These are phyloP conservation scores for Sporothrix pseudoabietina DNA, from an alignment of 2,329 filamentous ascomycete genomes.

Conservation along the genomic window DNA sequence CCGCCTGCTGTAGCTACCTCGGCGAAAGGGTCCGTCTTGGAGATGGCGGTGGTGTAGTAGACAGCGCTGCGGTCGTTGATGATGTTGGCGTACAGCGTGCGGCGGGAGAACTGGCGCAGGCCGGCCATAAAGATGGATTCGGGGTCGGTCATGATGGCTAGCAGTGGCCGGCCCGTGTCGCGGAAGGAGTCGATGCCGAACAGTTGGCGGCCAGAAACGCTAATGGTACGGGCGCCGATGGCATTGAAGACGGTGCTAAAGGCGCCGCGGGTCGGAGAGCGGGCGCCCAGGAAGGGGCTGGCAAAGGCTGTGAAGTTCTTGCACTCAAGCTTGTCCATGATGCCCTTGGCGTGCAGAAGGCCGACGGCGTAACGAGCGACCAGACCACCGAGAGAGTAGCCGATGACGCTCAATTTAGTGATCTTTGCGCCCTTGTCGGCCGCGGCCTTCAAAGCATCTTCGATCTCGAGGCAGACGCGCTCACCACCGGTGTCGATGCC, in stretches of 20 bases:
- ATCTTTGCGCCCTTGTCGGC: conserved; percentile 66
- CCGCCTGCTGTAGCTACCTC: conserved; percentile 26
- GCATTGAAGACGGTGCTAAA: conserved; percentile 75
- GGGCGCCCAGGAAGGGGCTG: conserved; percentile 77
- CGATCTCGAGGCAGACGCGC: conserved; percentile 67
- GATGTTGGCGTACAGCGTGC: conserved; percentile 81
- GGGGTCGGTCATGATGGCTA: conserved; percentile 79
- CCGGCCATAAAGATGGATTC: conserved; percentile 83
- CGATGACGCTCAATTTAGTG: conserved; percentile 80
- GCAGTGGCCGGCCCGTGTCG: conserved; percentile 75
- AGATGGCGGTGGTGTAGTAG: conserved; percentile 80
- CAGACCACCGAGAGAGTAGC: conserved; percentile 87
- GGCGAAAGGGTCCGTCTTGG: conserved; percentile 74
- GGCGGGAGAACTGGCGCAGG: conserved; percentile 72
- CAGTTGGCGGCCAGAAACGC: conserved; percentile 80
- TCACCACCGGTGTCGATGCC: conserved; percentile 69
- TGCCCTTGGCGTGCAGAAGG: conserved; percentile 75
- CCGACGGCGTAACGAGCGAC: conserved; percentile 86
- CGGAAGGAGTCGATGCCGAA: conserved; percentile 87
- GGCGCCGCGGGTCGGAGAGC: conserved; percentile 66
- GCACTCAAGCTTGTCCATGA: conserved; percentile 77
- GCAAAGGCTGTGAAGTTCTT: conserved; percentile 95
- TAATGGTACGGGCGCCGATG: conserved; percentile 78
- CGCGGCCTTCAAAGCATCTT: conserved; percentile 61
- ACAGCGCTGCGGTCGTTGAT: conserved; percentile 80